phyloP scores from a whole-genome alignment of 768 basidiomycete species.

The Crepidotus variabilis region DNA sequence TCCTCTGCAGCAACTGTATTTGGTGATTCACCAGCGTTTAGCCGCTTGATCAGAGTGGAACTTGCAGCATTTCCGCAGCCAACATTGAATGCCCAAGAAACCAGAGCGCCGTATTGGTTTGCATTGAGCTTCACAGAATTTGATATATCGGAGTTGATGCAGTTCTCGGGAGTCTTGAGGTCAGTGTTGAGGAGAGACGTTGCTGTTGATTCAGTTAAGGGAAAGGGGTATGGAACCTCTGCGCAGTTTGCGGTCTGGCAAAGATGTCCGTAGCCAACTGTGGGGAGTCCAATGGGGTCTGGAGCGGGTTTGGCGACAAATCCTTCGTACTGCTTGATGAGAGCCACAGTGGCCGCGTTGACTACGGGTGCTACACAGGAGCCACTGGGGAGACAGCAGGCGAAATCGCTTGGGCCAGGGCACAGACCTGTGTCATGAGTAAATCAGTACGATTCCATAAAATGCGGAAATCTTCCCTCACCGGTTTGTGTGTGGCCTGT shows the following conservation, averaged over 20 bases:
- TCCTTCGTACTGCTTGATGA: slow-evolving; percentile 31
- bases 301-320: slow-evolving; percentile 30
- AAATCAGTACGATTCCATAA: not conserved
- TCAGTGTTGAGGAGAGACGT: slow-evolving; percentile 25
- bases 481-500: slow-evolving; percentile 20
- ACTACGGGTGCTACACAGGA: slow-evolving; percentile 16
- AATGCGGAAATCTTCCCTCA: slow-evolving; percentile 2
- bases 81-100: slow-evolving; percentile 27
- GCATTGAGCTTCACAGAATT: slow-evolving; percentile 22
- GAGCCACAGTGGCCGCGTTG: slow-evolving; percentile 24
- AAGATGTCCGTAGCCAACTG: slow-evolving; percentile 33
- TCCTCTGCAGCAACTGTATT: slow-evolving; percentile 29
- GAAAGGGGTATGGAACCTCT: slow-evolving; percentile 31
- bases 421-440: slow-evolving; percentile 19
- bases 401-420: slow-evolving; percentile 23
- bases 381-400: slow-evolving; percentile 19
- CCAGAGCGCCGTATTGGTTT: slow-evolving; percentile 31
- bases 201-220: slow-evolving; percentile 26
- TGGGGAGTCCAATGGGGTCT: slow-evolving; percentile 32
- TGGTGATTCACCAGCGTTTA: slow-evolving; percentile 26
- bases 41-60: slow-evolving; percentile 23
- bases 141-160: slow-evolving; percentile 21
- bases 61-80: slow-evolving; percentile 22
- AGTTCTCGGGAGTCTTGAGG: slow-evolving; percentile 17
- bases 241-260: slow-evolving; percentile 25